Evolutionary conservation across 176 grass and related monocot genomes (phyloP).

Genomic region (Triticum urartu): DNA sequence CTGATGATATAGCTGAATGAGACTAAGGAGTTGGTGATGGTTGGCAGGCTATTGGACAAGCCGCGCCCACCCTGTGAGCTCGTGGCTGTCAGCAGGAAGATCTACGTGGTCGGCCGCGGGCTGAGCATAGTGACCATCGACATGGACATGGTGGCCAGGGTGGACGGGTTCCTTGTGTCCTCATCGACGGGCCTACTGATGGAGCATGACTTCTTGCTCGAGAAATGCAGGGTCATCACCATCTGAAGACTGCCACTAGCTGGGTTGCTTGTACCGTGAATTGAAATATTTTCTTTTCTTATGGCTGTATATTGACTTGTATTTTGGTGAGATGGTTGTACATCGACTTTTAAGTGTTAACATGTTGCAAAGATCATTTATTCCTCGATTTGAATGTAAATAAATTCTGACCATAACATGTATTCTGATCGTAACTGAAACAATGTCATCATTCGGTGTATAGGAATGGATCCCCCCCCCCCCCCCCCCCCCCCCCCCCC

Average conservation of each 20-base stretch:
- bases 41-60: slow-evolving; percentile 51
- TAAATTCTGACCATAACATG: too few species aligned
- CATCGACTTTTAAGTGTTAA: neutral
- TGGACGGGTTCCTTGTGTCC: slow-evolving; percentile 42
- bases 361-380: too few species aligned
- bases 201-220: slow-evolving; percentile 35
- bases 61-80: slow-evolving; percentile 37
- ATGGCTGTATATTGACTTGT: neutral
- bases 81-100: slow-evolving; percentile 41
- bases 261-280: too few species aligned
- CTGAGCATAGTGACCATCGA: slow-evolving; percentile 47
- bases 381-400: too few species aligned
- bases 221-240: slow-evolving; percentile 63
- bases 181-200: slow-evolving; percentile 27
- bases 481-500: too few species aligned
- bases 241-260: neutral
- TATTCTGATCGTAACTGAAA: too few species aligned
- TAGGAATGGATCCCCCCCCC: too few species aligned
- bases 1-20: slow-evolving; percentile 58
- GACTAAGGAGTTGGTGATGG: slow-evolving; percentile 39
- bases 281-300: neutral
- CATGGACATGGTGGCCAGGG: slow-evolving; percentile 42
- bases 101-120: slow-evolving; percentile 53
- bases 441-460: too few species aligned
- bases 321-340: neutral